Base-by-base conservation (phyloP, 768 basidiomycete genomes). In the Amanita subjunquillea region DNA sequence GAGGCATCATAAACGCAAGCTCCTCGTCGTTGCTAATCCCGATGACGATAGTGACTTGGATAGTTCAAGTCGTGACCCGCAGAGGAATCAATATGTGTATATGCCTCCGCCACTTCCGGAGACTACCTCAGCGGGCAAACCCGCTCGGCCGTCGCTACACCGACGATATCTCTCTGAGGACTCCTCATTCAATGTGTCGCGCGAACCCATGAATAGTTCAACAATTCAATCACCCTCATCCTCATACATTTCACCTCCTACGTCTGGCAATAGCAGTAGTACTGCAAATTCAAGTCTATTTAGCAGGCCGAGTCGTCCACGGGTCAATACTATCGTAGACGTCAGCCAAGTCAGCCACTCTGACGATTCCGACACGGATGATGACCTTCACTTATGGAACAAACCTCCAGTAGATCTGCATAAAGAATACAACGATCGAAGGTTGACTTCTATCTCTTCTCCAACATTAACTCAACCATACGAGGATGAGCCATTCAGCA, bases 51-150 rank as follows among this genome's bases (percentile, higher is more conserved):
- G 38, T 4, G 54, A 45, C 34, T 44, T 43, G 9, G 30, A 39
- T 30, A 17, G 46, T 2, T 25, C 23, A 15, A 32, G 30, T 43
- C 38, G 15, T n/a, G 41, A 15, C 44, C 29, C 34, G 30, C 43
- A 45, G 10, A 38, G 38, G 4, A 34, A 40, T 8, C 46, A 59
- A 12, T 62, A 50, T 51, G 55, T 62, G 12, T 68, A 62, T 43
- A 57, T 55, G n/a, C 63, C 65, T 5, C 68, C 65, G 44, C 65
- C 67, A 2, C 62, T 69, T 25, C 68, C 66, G 1, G 51, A 55
- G 45, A 50, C 23, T 30, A 27, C 20, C 17, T 25, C 38, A 39
- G 20, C 5, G 23, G 20, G 30, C 23, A 20, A 27, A 44, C 38
- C 42, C 20, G 27, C 49, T 41, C 37, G 38, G 20, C 39, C 25